Conservation (phyloP, 2,329 filamentous ascomycete genomes). For the Ophiognomonia clavigignenti-juglandacearum region DNA sequence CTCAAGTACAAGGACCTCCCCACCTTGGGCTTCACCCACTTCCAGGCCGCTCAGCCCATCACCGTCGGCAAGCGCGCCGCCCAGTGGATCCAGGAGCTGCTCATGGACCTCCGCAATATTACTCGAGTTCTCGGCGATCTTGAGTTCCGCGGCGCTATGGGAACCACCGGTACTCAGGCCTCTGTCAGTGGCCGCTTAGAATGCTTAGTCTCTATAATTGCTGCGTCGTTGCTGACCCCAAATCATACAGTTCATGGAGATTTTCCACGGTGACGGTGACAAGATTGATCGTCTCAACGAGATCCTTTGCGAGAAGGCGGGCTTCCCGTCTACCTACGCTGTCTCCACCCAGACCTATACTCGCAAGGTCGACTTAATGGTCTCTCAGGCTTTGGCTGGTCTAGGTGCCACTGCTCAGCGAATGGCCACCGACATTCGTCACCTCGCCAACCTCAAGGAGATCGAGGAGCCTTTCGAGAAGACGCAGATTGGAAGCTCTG, state of each 20-base stretch:
- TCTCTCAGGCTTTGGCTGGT: constrained; percentile 75
- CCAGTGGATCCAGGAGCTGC: constrained; percentile 69
- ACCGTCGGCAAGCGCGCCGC: constrained; percentile 58
- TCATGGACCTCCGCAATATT: constrained; percentile 71
- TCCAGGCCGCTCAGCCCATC: constrained; percentile 56
- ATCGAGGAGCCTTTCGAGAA: constrained; percentile 56
- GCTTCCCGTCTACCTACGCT: constrained; percentile 50
- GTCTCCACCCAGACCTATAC: constrained; percentile 65
- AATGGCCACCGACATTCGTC: constrained; percentile 70
- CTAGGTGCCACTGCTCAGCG: constrained; percentile 75
- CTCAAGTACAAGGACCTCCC: constrained; percentile 64
- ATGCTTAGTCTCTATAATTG: too few species aligned
- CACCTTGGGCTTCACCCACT: constrained; percentile 72
- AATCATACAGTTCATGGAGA: constrained; percentile 36
- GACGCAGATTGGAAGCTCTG: constrained; percentile 67
- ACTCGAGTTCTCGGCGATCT: constrained; percentile 65
- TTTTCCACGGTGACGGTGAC: constrained; percentile 41
- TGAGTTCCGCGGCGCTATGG: constrained; percentile 66
- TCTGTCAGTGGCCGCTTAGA: too few species aligned
- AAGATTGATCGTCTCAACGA: constrained; percentile 53
- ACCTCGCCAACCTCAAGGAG: constrained; percentile 73
- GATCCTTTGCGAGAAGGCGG: constrained; percentile 49
- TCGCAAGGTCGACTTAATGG: constrained; percentile 74
- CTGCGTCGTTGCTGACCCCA: too few species aligned
- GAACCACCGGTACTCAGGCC: constrained; percentile 73